phyloP scores from a whole-genome alignment of 768 basidiomycete species.

The Rhodocollybia butyracea region DNA sequence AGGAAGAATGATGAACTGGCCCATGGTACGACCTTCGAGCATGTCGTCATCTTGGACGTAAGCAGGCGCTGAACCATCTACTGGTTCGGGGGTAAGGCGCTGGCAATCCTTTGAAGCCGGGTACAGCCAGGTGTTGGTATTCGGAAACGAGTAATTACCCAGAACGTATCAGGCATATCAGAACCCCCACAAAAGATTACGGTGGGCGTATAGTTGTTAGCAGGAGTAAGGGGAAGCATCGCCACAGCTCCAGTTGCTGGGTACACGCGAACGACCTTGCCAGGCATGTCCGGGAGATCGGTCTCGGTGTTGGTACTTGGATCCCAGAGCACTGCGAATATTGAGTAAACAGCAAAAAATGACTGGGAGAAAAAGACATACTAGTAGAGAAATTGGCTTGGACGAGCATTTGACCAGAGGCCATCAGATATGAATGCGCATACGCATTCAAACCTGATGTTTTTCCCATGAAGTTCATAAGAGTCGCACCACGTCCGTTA shows the following conservation, averaged over 20 bases:
- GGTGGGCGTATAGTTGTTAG: too few species aligned
- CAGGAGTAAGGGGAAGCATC: slow-evolving; percentile 91
- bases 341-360: slow-evolving; percentile 10
- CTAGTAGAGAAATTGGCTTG: slow-evolving; percentile 81
- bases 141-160: slow-evolving; percentile 76
- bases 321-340: slow-evolving; percentile 46
- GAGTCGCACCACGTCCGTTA: slow-evolving; percentile 35
- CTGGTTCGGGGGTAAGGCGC: slow-evolving; percentile 82
- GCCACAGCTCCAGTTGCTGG: slow-evolving; percentile 86
- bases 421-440: slow-evolving; percentile 69
- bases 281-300: slow-evolving; percentile 69
- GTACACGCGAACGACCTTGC: slow-evolving; percentile 74
- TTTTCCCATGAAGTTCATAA: slow-evolving; percentile 63
- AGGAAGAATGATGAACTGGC: too few species aligned
- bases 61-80: slow-evolving; percentile 53
- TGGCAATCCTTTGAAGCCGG: slow-evolving; percentile 74
- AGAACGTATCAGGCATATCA: slow-evolving; percentile 60
- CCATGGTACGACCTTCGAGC: too few species aligned
- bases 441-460: slow-evolving; percentile 81
- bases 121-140: slow-evolving; percentile 68
- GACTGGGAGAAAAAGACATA: slow-evolving; percentile 21
- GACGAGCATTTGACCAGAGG: slow-evolving; percentile 74
- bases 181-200: too few species aligned
- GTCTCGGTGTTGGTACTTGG: slow-evolving; percentile 54
- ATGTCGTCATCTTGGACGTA: slow-evolving; percentile 77